phyloP scores from a whole-genome alignment of 352 stramenopile species.

The Plasmopara halstedii region DNA sequence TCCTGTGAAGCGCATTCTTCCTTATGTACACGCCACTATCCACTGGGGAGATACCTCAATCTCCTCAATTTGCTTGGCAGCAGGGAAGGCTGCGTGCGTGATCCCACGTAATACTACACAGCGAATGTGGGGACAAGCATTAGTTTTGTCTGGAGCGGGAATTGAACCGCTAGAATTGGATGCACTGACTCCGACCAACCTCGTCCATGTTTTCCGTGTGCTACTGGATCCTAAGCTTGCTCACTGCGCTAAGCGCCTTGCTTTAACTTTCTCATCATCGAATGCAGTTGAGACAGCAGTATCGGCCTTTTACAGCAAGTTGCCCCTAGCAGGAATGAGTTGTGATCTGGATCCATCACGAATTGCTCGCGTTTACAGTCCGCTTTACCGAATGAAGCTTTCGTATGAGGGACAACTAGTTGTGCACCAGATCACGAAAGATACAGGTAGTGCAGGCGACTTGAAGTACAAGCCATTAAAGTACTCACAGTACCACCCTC shows the following conservation, averaged over 20 bases:
- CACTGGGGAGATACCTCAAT: constrained; percentile 59
- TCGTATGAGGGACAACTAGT: constrained; percentile 64
- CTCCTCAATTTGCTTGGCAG: constrained; percentile 36
- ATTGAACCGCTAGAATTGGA: constrained; percentile 40
- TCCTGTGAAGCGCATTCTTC: constrained; percentile 30
- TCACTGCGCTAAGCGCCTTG: constrained; percentile 34
- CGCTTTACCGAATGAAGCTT: constrained; percentile 53
- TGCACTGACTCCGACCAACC: constrained; percentile 29
- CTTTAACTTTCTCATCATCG: constrained; percentile 28
- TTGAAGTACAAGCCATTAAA: constrained; percentile 77
- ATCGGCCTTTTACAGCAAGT: constrained; percentile 47
- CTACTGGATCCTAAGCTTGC: constrained; percentile 27
- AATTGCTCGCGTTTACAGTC: constrained; percentile 63
- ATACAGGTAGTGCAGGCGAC: constrained; percentile 21
- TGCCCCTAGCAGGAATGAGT: constrained; percentile 57
- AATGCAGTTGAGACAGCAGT: constrained; percentile 43
- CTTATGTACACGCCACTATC: constrained; percentile 26
- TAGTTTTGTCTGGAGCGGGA: too few relatives aligned
- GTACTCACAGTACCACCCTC: constrained; percentile 46
- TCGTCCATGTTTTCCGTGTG: constrained; percentile 33
- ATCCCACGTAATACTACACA: constrained; percentile 35
- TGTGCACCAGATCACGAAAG: constrained; percentile 34
- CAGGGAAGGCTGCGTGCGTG: constrained; percentile 43
- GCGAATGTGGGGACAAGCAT: constrained; percentile 45
- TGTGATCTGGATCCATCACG: constrained; percentile 61